Evolutionary conservation across 345 rosid genomes (phyloP).

Genomic region (Lumnitzera littorea): DNA sequence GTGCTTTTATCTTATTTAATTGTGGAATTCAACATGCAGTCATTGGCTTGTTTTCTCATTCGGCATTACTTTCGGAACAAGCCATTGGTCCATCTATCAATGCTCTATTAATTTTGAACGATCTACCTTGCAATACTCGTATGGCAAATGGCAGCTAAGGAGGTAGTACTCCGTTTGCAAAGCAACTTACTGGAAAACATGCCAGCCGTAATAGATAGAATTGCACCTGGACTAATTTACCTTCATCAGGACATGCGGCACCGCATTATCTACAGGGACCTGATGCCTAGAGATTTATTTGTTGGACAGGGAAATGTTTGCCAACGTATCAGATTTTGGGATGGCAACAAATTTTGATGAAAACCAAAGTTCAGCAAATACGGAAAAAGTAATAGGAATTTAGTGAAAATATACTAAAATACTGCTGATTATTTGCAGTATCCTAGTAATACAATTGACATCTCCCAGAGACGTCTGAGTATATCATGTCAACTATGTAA

Average conservation of each 20-base stretch:
- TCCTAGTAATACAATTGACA: too few relatives aligned
- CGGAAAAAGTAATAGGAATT: conserved; percentile 22
- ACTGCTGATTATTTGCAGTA: too few relatives aligned
- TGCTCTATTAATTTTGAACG: too few relatives aligned
- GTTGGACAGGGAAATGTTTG: conserved; percentile 30
- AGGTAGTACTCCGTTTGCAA: too few relatives aligned
- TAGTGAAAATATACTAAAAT: conserved; percentile 11
- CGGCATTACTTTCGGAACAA: too few relatives aligned
- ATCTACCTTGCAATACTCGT: conserved; percentile 16
- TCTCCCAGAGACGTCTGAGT: background rate
- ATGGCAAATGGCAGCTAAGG: background rate
- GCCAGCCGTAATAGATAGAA: conserved; percentile 24
- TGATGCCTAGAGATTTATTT: conserved; percentile 34
- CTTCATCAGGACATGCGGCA: conserved; percentile 44
- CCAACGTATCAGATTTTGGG: conserved; percentile 46
- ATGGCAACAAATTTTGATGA: conserved; percentile 25
- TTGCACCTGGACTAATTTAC: conserved; percentile 36
- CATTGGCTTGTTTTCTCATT: too few relatives aligned
- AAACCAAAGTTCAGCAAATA: conserved; percentile 17
- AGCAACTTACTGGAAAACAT: conserved; percentile 21
- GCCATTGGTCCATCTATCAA: too few relatives aligned
- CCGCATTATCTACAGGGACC: conserved; percentile 34
- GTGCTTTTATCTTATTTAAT: too few relatives aligned
- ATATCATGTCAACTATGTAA: background rate
- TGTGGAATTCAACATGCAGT: too few relatives aligned